Evolutionary conservation across 192 early-diverging fungal genomes (phyloP).

Genomic region (Glomus cerebriforme): DNA sequence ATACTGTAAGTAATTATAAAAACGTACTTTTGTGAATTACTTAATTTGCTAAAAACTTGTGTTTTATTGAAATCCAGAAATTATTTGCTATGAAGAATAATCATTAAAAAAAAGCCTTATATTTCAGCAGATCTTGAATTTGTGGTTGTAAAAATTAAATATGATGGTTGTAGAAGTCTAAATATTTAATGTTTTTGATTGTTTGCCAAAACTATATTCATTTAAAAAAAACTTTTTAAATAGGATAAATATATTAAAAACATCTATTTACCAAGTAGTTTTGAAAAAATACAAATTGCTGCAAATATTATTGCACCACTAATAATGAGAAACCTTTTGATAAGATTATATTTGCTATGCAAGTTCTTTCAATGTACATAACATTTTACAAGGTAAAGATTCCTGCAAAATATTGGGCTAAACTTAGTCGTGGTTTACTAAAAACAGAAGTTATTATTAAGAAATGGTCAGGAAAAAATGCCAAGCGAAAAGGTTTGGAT

Average conservation of each 20-base stretch:
- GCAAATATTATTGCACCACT: conserved; percentile 1
- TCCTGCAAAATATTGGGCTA: neutral
- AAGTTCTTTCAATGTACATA: neutral
- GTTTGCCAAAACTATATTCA: neutral
- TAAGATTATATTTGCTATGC: conserved; percentile 12
- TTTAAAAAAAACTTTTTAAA: neutral
- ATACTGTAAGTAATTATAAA: neutral
- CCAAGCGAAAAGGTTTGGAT: neutral
- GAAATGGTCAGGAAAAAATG: conserved; percentile 5
- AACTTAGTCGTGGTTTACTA: conserved; percentile 3
- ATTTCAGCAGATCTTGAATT: conserved; percentile 5
- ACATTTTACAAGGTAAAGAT: conserved; percentile 13
- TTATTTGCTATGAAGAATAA: conserved; percentile 7
- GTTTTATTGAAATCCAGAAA: neutral
- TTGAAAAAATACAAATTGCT: conserved; percentile 5
- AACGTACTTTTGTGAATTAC: neutral
- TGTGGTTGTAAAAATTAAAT: neutral
- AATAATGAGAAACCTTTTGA: neutral
- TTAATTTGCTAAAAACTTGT: conserved; percentile 1
- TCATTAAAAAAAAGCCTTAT: neutral
- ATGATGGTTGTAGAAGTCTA: conserved; percentile 1
- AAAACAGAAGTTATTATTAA: conserved; percentile 1
- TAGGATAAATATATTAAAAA: conserved; percentile 18
- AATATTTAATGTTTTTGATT: neutral
- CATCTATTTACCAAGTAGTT: neutral